phyloP scores from a whole-genome alignment of 257 asterid species.

The Cordia subcordata region DNA sequence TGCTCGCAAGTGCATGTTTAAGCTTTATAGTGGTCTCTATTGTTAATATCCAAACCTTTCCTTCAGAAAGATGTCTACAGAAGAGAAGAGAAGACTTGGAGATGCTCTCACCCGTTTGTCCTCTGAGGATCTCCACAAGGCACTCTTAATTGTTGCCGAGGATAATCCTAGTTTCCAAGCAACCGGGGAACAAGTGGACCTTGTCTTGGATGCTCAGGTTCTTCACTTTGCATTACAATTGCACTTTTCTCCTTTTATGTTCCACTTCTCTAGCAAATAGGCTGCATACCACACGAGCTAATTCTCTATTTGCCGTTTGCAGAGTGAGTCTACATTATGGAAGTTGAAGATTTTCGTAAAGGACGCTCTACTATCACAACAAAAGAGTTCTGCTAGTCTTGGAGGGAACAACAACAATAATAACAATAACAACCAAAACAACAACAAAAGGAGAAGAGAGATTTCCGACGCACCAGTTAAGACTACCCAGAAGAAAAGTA shows the following conservation, averaged over 20 bases:
- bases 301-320: conserved; percentile 17
- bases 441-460: conserved; percentile 54
- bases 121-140: conserved; percentile 72
- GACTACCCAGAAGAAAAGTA: conserved; percentile 50
- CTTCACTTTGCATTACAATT: background rate
- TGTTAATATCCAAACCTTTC: conserved; percentile 75
- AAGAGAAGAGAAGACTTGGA: conserved; percentile 81
- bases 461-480: conserved; percentile 36
- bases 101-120: conserved; percentile 47
- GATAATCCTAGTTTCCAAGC: conserved; percentile 46
- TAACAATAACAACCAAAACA: conserved; percentile 29
- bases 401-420: conserved; percentile 28
- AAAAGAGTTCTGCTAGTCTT: conserved; percentile 39
- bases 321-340: conserved; percentile 88
- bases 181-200: conserved; percentile 62
- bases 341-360: conserved; percentile 68
- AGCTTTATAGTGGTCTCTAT: conserved; percentile 43
- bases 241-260: no score
- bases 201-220: conserved; percentile 84
- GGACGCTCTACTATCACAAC: conserved; percentile 48
- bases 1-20: conserved; percentile 50
- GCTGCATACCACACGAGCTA: conserved; percentile 8
- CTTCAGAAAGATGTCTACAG: conserved; percentile 51
- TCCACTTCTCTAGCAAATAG: background rate
- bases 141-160: conserved; percentile 72